Base-by-base conservation (phyloP, 2,329 filamentous ascomycete genomes). In the Ophiobolus disseminans region DNA sequence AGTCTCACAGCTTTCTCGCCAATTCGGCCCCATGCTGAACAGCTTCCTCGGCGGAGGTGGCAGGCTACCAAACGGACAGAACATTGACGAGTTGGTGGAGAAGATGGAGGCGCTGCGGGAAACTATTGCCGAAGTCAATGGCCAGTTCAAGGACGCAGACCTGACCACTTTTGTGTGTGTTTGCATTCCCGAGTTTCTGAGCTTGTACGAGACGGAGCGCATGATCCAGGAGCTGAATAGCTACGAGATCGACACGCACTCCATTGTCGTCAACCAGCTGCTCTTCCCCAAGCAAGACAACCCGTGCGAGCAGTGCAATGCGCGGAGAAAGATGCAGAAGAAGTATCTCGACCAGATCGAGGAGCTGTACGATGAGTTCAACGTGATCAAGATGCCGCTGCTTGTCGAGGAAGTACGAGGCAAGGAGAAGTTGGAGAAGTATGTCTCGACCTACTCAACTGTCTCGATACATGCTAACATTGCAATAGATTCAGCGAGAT, bases 301-400 rank as follows among this genome's bases (percentile, higher is more conserved):
- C 70, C 83, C 85, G 26, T 99, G 94, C 75, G 91, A 97, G 55
- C 94, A 99, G 80, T 99, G 94, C 77, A 96, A 91, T 70, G 89
- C 94, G 36, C 82, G 94, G 58, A 82, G 92, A 68, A 95, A 95
- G 80, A 99, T 99, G 94, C 94, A 99, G 81, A 94, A 91, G 81
- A 99, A 99, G 80, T 99, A 99, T 72, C 82, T 99, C 34, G 92
- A 97, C 71, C 93, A 99, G 81, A 97, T 97, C 66, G 92, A 96
- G 76, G 94, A 99, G 79, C 78, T 99, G 50, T 99, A 99, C 73
- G 92, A 97, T 69, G 94, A 99, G 75, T 99, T 99, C 79, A 96
- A 99, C 72, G 92, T 99, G 30, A 93, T 99, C 62, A 93, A 93
- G 81, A 97, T 99, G 92, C 94, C 94, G 28, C 76, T 99, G 67